A percentile compares a stretch with the other conserved stretches of the same genome.
These are phyloP conservation scores for Cystofilobasidium ferigula DNA, from an alignment of 768 basidiomycete species.

Conservation along the genomic window DNA sequence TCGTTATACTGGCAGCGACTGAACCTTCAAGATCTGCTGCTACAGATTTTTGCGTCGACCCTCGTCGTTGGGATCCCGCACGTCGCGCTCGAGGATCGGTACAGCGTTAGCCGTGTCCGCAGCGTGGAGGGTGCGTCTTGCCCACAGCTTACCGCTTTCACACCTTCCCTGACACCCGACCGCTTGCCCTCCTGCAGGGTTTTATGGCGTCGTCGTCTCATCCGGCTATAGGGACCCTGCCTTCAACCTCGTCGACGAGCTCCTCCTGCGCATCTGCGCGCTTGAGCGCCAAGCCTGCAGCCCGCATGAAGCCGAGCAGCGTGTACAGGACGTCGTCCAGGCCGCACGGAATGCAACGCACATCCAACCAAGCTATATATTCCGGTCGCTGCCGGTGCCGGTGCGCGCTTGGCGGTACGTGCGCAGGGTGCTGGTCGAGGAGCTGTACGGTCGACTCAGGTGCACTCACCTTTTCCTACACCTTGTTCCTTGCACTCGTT, in stretches of 20 bases:
- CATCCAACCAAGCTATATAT: conserved; percentile 36
- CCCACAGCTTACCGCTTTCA: conserved; percentile 27
- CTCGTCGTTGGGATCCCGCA: conserved; percentile 47
- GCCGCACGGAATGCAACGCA: conserved; percentile 45
- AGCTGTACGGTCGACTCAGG: conserved; percentile 50
- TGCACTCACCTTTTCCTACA: conserved; percentile 40
- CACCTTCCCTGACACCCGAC: neutral
- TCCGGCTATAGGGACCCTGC: conserved; percentile 53
- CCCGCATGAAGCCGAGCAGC: conserved; percentile 38
- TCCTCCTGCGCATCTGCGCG: conserved; percentile 47
- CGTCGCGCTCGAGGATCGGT: conserved; percentile 46
- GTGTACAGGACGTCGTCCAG: conserved; percentile 43
- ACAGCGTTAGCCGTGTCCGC: conserved; percentile 50
- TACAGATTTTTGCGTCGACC: conserved; percentile 55
- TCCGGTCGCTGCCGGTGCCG: conserved; percentile 34
- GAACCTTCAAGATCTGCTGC: neutral
- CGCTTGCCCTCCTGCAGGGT: conserved; percentile 38
- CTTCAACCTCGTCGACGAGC: conserved; percentile 38
- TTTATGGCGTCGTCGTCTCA: conserved; percentile 51
- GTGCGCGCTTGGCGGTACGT: conserved; percentile 42
- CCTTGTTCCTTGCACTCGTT: conserved; percentile 45
- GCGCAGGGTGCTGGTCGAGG: conserved; percentile 50
- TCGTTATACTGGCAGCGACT: neutral
- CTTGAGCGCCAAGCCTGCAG: conserved; percentile 42
- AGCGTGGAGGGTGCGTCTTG: conserved; percentile 44